Conservation (phyloP, 768 basidiomycete genomes). For the Boletus insuetus region DNA sequence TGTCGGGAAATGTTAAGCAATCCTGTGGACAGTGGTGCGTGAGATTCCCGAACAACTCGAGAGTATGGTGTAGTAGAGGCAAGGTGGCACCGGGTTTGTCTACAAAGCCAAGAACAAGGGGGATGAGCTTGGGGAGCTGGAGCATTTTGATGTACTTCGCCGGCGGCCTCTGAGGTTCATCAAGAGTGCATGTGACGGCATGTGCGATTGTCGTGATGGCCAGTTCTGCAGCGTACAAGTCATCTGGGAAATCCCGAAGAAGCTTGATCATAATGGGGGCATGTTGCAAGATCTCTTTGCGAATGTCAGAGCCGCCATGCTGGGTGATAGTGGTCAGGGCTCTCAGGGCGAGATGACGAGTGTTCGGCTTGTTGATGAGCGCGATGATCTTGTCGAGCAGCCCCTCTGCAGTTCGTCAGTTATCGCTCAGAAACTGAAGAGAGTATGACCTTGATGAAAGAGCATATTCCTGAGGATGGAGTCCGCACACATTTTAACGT, state of each 20-base stretch:
- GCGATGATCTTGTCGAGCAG: slow-evolving; percentile 52
- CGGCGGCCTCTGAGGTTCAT: slow-evolving; percentile 34
- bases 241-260: slow-evolving; percentile 47
- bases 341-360: slow-evolving; percentile 49
- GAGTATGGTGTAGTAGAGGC: slow-evolving; percentile 48
- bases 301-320: slow-evolving; percentile 51
- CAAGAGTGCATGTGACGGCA: slow-evolving; percentile 41
- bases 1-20: slow-evolving; percentile 41
- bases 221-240: slow-evolving; percentile 46
- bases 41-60: slow-evolving; percentile 42
- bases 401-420: slow-evolving; percentile 33
- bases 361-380: slow-evolving; percentile 43
- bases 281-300: slow-evolving; percentile 45
- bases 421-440: neutral
- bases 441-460: slow-evolving; percentile 42
- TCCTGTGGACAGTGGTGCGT: slow-evolving; percentile 43
- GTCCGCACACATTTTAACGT: slow-evolving; percentile 58
- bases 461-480: slow-evolving; percentile 57
- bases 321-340: slow-evolving; percentile 56
- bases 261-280: slow-evolving; percentile 41
- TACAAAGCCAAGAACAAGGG: slow-evolving; percentile 40
- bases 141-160: slow-evolving; percentile 36
- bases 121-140: slow-evolving; percentile 42
- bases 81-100: slow-evolving; percentile 40
- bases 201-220: slow-evolving; percentile 51